Evolutionary conservation across 371 early-diverging fungal genomes (phyloP), one percentile per base, ranked within the genome.

Genomic region (Blyttiomyces sp.): DNA sequence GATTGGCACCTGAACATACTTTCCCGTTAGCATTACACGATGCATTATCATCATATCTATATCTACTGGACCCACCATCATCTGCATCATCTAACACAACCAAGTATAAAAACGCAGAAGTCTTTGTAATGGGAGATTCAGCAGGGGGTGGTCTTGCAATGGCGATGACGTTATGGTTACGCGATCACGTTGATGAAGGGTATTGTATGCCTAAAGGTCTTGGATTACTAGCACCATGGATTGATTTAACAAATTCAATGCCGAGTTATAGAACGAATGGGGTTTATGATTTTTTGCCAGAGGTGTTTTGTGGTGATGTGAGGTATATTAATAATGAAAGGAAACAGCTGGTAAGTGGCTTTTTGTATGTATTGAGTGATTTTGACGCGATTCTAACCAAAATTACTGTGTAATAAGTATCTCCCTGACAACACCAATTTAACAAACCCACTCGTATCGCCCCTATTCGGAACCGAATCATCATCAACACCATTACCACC

Each of bases 1-100:
- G 94, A 13, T 66, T 91, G 33, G 87, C 92, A 0, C 96, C 96
- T 0, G 87, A 91, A 43, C 68, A 83, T 61, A 85, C 88, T 16
- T 94, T 92, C 63, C 96, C 96, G 1, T 74, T 82, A 27, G 87
- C 91, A 16, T 73, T 94, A 2, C 84, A 87, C 53, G 96, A 96
- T 74, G 84, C 81, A 34, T 69, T 90, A 21, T 81, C 87, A 26
- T 84, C 90, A 0, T 93, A 91, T 66, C 51, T 83, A 45, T 84
- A 83, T 76, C 75, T 2, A 69, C 75, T 27, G 64, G 26, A 45
- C 30, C 52, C 61, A 7, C 45, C 43, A 1, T 21, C 49, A 23
- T 21, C 24, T 17, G 66, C 79, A 27, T 63, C 26, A 4, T 36
- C 66, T 13, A 17, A 13, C 17, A 19, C 32, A 6, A 83, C 86